Base-by-base conservation (phyloP, 257 asterid genomes). In the Solanum chaucha region DNA sequence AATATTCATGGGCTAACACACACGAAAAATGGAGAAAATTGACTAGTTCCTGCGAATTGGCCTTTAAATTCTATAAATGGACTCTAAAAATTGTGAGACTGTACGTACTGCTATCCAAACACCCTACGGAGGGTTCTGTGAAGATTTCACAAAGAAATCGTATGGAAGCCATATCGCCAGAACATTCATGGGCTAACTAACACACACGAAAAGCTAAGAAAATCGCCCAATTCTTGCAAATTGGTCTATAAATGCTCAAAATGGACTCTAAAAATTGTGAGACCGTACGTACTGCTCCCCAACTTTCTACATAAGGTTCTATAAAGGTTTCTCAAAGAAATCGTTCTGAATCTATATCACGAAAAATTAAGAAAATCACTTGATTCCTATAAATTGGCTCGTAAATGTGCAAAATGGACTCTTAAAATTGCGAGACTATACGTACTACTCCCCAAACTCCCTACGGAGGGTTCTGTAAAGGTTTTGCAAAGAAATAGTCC, bases 321-420 rank as follows among this genome's bases (percentile, higher is more conserved):
- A 51, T 2, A 51, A 17, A 51, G n/a, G n/a, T 6, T 51, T 17
- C 9, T 0, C n/a, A 15, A 51, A 17, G 9, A 51, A 17, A 51
- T 17, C 1, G 0, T 51, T 17, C 1, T 51, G 10, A 51, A 51
- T 17, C 61, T 51, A 51, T 51, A 2, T 17, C 3, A 51, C 9
- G n/a, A 15, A 51, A 51, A 17, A 51, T 0, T 15, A 0, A 15
- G 1, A 51, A 51, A 51, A 51, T 51, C 4, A 0, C 0, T 2
- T 51, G 4, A 51, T 6, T 51, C 4, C n/a, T 51, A 17, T 51
- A 51, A 51, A 51, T 51, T 15, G 10, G 10, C 61, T 51, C 22
- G 4, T 51, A 51, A 51, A 51, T 51, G 0, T 51, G 1, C 61
- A 51, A 51, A 51, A 17, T 51, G 10, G n/a, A 51, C 61, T 55